These are phyloP conservation scores for Blastobotrys illinoisensis DNA, from an alignment of 1,139 yeast genomes.

Conservation along the genomic window DNA sequence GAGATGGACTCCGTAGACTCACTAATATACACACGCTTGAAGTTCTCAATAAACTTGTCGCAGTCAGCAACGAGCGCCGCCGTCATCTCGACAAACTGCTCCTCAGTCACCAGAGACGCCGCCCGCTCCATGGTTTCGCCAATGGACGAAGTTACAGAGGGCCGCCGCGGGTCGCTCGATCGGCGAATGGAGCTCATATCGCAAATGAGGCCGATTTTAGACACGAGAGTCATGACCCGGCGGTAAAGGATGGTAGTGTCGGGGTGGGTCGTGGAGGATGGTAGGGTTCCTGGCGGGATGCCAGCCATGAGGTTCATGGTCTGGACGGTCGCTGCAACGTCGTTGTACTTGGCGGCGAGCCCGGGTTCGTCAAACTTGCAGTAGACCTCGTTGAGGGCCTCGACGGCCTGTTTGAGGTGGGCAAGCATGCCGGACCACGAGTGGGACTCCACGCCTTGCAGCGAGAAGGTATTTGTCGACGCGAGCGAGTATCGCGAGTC, in stretches of 20 bases:
- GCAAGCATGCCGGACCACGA: slow-evolving; percentile 18
- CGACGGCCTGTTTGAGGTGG: slow-evolving; percentile 11
- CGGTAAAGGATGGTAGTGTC: slow-evolving; percentile 24
- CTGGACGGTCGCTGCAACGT: slow-evolving; percentile 22
- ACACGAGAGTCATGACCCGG: slow-evolving; percentile 22
- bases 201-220: slow-evolving; percentile 22
- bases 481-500: slow-evolving; percentile 11
- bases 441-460: slow-evolving; percentile 9
- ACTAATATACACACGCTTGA: slow-evolving; percentile 6
- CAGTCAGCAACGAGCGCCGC: slow-evolving; percentile 7
- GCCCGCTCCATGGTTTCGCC: neutral
- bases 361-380: slow-evolving; percentile 15
- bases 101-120: slow-evolving; percentile 1
- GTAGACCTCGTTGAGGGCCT: slow-evolving; percentile 13
- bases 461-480: slow-evolving; percentile 8
- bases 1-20: slow-evolving; percentile 5
- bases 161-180: slow-evolving; percentile 6
- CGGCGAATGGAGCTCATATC: slow-evolving; percentile 18
- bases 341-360: slow-evolving; percentile 16
- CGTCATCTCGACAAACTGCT: slow-evolving; percentile 13
- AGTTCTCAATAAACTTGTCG: slow-evolving; percentile 10
- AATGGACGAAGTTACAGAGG: slow-evolving; percentile 7
- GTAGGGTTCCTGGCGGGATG: slow-evolving; percentile 28
- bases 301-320: slow-evolving; percentile 25
- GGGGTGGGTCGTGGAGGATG: slow-evolving; percentile 19